These are phyloP conservation scores for Dactylorhiza incarnata DNA, from an alignment of 106 monocot genomes.

Conservation along the genomic window DNA sequence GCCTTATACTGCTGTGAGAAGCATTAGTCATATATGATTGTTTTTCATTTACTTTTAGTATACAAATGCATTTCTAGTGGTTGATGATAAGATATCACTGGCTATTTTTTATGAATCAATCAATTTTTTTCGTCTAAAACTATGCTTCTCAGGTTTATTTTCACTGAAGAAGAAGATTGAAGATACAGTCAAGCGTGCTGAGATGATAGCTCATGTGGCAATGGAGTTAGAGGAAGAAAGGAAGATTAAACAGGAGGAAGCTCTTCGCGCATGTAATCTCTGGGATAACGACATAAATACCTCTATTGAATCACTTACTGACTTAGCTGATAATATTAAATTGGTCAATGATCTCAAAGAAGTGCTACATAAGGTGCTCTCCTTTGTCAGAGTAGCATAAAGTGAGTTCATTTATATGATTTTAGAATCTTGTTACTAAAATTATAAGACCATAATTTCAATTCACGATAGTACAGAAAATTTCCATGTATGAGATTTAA, in stretches of 20 bases:
- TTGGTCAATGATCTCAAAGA: conserved; percentile 70
- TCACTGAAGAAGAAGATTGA: conserved; percentile 76
- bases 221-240: conserved; percentile 64
- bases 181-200: conserved; percentile 53
- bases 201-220: conserved; percentile 40
- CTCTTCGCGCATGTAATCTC: conserved; percentile 34
- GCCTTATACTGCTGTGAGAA: background rate
- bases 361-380: conserved; percentile 77
- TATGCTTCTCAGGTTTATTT: conserved; percentile 44
- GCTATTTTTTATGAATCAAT: background rate
- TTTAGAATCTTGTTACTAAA: background rate
- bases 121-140: background rate
- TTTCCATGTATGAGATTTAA: background rate
- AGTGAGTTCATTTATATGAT: conserved; percentile 23
- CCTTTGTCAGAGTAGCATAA: conserved; percentile 27
- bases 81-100: background rate
- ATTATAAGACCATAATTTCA: background rate
- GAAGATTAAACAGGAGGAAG: conserved; percentile 48
- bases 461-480: background rate
- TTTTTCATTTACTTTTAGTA: background rate
- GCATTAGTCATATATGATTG: background rate
- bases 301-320: conserved; percentile 49
- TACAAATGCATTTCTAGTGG: background rate
- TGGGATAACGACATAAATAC: conserved; percentile 59
- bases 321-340: conserved; percentile 50